A percentile compares a stretch with the other conserved stretches of the same genome.
Evolutionary conservation across 495 filamentous ascomycete genomes (phyloP).

Genomic region (Zalerion maritima): DNA sequence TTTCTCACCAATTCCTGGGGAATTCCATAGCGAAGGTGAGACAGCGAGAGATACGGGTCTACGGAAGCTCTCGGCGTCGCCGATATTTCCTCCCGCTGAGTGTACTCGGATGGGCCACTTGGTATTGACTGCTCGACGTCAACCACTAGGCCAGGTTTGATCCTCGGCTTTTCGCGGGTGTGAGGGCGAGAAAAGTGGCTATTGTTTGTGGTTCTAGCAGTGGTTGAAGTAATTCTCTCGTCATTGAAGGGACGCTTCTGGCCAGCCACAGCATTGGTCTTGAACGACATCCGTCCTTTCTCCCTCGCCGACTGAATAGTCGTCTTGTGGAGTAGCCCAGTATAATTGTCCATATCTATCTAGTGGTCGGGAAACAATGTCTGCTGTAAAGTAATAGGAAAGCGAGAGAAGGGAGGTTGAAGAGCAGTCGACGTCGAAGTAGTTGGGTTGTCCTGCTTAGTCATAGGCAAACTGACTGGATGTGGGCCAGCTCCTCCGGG

Average conservation of each 20-base stretch:
- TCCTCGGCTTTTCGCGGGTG: background rate
- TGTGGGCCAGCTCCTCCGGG: too few species aligned
- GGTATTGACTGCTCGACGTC: background rate
- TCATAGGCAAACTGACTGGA: too few species aligned
- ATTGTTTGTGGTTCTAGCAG: background rate
- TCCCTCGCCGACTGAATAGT: conserved; percentile 11
- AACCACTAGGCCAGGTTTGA: background rate
- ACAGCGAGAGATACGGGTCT: conserved; percentile 47
- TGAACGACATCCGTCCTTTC: conserved; percentile 1
- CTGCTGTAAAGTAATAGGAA: too few species aligned
- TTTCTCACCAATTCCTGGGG: conserved; percentile 46
- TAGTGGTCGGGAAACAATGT: too few species aligned
- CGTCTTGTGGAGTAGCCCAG: too few species aligned
- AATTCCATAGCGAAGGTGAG: conserved; percentile 51
- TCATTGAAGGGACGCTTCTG: conserved; percentile 9
- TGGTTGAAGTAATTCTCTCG: background rate
- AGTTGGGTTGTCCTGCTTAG: too few species aligned
- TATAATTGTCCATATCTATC: too few species aligned
- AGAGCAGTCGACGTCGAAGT: too few species aligned
- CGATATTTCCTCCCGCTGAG: conserved; percentile 25
- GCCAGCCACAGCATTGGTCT: conserved; percentile 9
- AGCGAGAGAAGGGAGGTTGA: too few species aligned
- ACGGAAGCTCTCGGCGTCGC: conserved; percentile 35
- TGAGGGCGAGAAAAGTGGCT: background rate
- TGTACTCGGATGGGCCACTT: conserved; percentile 25